These are phyloP conservation scores for Xylariaceae sp. DNA, from an alignment of 2,329 filamentous ascomycete genomes.

Conservation along the genomic window DNA sequence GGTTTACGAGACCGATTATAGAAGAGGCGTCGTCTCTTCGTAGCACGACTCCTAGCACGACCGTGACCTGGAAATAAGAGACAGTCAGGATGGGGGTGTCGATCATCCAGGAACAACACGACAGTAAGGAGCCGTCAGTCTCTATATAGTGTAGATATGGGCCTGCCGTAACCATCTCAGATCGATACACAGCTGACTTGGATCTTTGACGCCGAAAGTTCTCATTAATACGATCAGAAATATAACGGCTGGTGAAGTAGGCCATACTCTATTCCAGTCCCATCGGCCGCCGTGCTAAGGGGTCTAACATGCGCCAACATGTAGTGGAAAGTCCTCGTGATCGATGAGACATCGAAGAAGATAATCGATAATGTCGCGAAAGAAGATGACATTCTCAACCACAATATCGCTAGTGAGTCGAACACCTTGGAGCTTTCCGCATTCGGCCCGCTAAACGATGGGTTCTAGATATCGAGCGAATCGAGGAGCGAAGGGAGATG, in stretches of 20 bases:
- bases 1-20: too few species aligned
- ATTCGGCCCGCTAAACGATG: slow-evolving; percentile 21
- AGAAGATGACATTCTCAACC: slow-evolving; percentile 94
- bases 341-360: slow-evolving; percentile 78
- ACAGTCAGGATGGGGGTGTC: slow-evolving; percentile 72
- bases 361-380: slow-evolving; percentile 87
- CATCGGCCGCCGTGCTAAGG: too few species aligned
- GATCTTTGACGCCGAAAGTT: slow-evolving; percentile 34
- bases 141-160: neutral
- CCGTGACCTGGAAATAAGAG: slow-evolving; percentile 8
- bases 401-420: slow-evolving; percentile 84
- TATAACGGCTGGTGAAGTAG: slow-evolving; percentile 76
- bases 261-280: slow-evolving; percentile 31
- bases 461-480: slow-evolving; percentile 77
- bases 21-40: slow-evolving; percentile 6
- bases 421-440: slow-evolving; percentile 16
- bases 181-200: slow-evolving; percentile 2
- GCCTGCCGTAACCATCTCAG: neutral
- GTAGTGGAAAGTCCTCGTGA: slow-evolving; percentile 96
- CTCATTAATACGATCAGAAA: slow-evolving; percentile 69
- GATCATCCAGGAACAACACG: slow-evolving; percentile 77
- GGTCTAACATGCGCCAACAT: too few species aligned
- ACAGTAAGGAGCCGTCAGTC: slow-evolving; percentile 48
- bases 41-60: slow-evolving; percentile 17
- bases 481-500: slow-evolving; percentile 76